These are phyloP conservation scores for Collybia nuda DNA, from an alignment of 768 basidiomycete genomes.

Conservation along the genomic window DNA sequence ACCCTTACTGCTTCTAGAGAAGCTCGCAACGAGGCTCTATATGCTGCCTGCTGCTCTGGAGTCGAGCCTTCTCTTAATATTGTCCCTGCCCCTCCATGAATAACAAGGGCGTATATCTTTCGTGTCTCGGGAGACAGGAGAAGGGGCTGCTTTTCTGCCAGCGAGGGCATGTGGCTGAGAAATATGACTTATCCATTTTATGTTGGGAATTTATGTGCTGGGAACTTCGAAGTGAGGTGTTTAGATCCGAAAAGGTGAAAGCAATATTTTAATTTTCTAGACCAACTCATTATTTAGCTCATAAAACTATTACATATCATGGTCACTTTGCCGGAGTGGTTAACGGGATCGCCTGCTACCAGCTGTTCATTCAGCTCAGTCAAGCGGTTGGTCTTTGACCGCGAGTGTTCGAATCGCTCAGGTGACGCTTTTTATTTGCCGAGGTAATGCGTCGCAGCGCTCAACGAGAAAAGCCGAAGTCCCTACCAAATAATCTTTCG, in stretches of 20 bases:
- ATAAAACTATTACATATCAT: too few relatives aligned
- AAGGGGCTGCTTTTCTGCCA: slow-evolving; percentile 18
- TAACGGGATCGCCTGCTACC: slow-evolving; percentile 82
- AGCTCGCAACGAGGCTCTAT: slow-evolving; percentile 50
- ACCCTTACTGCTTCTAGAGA: slow-evolving; percentile 49
- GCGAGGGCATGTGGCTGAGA: not conserved
- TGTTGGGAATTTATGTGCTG: too few relatives aligned
- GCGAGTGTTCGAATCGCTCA: slow-evolving; percentile 56
- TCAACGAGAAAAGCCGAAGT: not conserved
- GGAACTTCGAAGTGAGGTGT: not conserved
- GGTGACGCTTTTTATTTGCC: slow-evolving; percentile 38
- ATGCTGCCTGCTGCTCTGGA: slow-evolving; percentile 56
- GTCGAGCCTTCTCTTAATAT: slow-evolving; percentile 59
- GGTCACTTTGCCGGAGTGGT: slow-evolving; percentile 95
- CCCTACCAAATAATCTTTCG: too few relatives aligned
- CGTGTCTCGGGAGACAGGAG: slow-evolving; percentile 3
- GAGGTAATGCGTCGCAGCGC: not conserved
- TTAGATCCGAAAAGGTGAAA: not conserved
- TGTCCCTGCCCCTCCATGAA: slow-evolving; percentile 81
- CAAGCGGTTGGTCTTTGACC: slow-evolving; percentile 50
- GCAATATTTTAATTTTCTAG: too few relatives aligned
- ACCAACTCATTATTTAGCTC: too few relatives aligned
- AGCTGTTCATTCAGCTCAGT: too few relatives aligned
- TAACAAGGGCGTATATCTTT: slow-evolving; percentile 47
- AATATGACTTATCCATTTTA: not conserved